Evolutionary conservation across 306 rosid species (phyloP).

Genomic region (Begonia peltatifolia): DNA sequence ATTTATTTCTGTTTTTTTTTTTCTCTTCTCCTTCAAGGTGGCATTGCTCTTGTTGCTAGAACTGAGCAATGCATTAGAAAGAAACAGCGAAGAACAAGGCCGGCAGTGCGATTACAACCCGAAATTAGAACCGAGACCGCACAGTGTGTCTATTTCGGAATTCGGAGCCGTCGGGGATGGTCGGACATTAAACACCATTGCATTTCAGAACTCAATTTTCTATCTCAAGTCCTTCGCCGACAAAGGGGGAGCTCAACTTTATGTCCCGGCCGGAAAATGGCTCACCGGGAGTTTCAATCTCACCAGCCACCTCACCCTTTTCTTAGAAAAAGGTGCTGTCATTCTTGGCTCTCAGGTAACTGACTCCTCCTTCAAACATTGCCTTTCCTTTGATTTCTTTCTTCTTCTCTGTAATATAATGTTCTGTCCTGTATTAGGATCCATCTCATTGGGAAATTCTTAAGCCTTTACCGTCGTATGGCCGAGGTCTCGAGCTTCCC

Average conservation of each 20-base stretch:
- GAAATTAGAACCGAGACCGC: slow-evolving; percentile 64
- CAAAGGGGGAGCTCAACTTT: slow-evolving; percentile 97
- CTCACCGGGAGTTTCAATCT: slow-evolving; percentile 91
- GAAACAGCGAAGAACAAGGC: slow-evolving; percentile 25
- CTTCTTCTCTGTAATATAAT: no score
- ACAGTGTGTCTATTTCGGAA: slow-evolving; percentile 81
- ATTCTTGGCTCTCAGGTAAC: slow-evolving; percentile 92
- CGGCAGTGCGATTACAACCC: slow-evolving; percentile 41
- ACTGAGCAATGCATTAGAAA: slow-evolving; percentile 43
- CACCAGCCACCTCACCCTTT: slow-evolving; percentile 91
- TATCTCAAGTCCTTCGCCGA: slow-evolving; percentile 95
- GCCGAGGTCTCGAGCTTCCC: slow-evolving; percentile 76
- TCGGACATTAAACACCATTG: slow-evolving; percentile 72
- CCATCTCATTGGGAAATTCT: slow-evolving; percentile 68
- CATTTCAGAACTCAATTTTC: slow-evolving; percentile 89
- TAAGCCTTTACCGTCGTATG: slow-evolving; percentile 87
- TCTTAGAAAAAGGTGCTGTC: slow-evolving; percentile 79
- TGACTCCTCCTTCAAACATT: no score
- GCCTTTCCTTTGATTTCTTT: no score
- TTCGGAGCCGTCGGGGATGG: slow-evolving; percentile 99
- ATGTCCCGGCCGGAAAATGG: slow-evolving; percentile 91
- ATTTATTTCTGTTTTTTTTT: slow-evolving; percentile 12
- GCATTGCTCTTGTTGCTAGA: slow-evolving; percentile 65
- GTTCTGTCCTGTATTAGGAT: slow-evolving; percentile 24
- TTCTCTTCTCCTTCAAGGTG: slow-evolving; percentile 30